Base-by-base conservation (phyloP, 352 stramenopile genomes). In the Achlya hypogyna region DNA sequence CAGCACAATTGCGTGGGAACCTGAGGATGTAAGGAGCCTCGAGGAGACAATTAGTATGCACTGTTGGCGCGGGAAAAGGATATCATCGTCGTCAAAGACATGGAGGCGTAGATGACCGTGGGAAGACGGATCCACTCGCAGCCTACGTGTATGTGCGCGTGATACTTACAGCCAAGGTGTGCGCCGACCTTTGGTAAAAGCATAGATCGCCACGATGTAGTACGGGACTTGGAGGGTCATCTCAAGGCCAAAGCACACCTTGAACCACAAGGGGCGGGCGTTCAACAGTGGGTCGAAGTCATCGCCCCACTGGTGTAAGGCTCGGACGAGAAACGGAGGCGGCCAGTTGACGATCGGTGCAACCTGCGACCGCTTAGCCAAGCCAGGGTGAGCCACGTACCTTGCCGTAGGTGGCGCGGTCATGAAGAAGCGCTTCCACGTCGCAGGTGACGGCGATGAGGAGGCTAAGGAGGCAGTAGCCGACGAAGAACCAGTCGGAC, bases 201-300 rank as follows among this genome's bases (percentile, higher is more conserved):
- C 53, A n/a, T 62, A 62, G 16, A 43, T 62, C 20, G 53, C 53
- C 18, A 43, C 22, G 23, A 62, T 43, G 53, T 62, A 62, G 53
- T 62, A 62, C 22, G 53, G 53, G 31, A 62, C 53, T 43, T 62
- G 53, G 20, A 62, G 38, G 8, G n/a, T 31, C 23, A 62, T 62
- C 38, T 62, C 53, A 29, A 62, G 45, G 20, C 12, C 45, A n/a
- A 62, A 49, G 25, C 53, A 62, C 38, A 60, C 52, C 52, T 60
- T 12, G 35, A 62, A 62, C 53, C 53, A 62, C 31, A 62, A 25
- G 9, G 53, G 53, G 29, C 53, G 53, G 23, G 35, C 31, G 4
- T 43, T 6, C 53, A 62, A 45, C 9, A 62, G 34, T 5, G 25
- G 31, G 34, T 62, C 53, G 31, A 49, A 62, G 22, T 43, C 12